Evolutionary conservation across 1,284 basidiomycete species (phyloP).

Genomic region (Ustilago hordei): DNA sequence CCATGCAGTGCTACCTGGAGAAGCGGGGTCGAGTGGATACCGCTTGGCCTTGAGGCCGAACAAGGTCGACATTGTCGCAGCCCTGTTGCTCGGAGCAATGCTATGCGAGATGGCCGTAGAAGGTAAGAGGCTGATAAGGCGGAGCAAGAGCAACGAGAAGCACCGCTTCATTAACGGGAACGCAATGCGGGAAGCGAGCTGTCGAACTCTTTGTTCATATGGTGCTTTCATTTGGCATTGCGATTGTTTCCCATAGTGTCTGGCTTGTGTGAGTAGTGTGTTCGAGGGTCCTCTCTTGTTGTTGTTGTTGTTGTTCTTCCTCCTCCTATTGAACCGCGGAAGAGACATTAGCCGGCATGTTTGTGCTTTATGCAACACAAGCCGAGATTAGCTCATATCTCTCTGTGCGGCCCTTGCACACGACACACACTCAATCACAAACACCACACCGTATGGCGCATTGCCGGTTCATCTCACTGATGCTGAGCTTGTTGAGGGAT

Average conservation of each 20-base stretch:
- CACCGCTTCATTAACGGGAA: background rate
- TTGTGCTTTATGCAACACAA: background rate
- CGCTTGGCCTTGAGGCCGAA: slow-evolving; percentile 38
- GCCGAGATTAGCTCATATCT: slow-evolving; percentile 10
- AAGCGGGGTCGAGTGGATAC: slow-evolving; percentile 44
- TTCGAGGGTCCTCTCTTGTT: background rate
- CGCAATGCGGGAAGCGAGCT: background rate
- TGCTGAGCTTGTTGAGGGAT: background rate
- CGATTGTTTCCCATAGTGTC: slow-evolving; percentile 9
- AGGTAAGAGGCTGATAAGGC: background rate
- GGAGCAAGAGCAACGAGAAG: background rate
- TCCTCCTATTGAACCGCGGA: background rate
- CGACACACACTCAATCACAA: background rate
- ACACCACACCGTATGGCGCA: background rate
- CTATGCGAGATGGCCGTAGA: background rate
- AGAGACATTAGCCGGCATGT: background rate
- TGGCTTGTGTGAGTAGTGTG: background rate
- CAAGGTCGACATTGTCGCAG: slow-evolving; percentile 34
- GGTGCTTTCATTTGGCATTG: background rate
- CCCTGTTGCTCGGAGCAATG: background rate
- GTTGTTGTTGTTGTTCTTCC: background rate
- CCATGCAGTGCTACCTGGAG: slow-evolving; percentile 11
- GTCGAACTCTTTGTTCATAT: slow-evolving; percentile 1
- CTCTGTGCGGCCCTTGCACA: slow-evolving; percentile 6
- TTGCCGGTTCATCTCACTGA: background rate